These are phyloP conservation scores for Penicillium concentricum DNA, from an alignment of 2,329 filamentous ascomycete genomes.

Conservation along the genomic window DNA sequence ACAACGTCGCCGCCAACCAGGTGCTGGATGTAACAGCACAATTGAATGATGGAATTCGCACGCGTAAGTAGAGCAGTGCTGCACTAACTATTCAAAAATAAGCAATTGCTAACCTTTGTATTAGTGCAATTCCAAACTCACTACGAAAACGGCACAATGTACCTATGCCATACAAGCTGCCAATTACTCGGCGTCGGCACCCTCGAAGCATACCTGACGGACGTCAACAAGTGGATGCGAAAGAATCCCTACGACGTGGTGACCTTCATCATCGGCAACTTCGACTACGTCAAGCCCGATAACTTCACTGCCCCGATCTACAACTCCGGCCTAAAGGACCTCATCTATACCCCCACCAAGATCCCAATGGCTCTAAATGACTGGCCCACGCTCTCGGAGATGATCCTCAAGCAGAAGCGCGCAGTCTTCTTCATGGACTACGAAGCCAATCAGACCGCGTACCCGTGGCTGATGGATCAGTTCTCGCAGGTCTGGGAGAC, in stretches of 20 bases:
- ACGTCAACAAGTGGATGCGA: conserved; percentile 70
- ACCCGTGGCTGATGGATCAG: conserved; percentile 83
- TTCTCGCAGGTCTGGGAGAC: conserved; percentile 91
- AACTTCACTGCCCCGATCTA: conserved; percentile 69
- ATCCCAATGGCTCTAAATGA: conserved; percentile 69
- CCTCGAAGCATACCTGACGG: conserved; percentile 69
- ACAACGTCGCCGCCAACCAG: conserved; percentile 77
- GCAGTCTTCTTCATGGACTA: conserved; percentile 85
- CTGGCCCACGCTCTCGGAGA: conserved; percentile 79
- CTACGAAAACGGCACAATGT: conserved; percentile 56
- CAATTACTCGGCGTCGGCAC: conserved; percentile 78
- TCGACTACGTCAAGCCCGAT: conserved; percentile 65
- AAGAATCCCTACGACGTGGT: conserved; percentile 81
- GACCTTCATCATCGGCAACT: conserved; percentile 82
- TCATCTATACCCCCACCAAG: conserved; percentile 70
- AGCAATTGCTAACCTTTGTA: not conserved
- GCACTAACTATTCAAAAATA: not conserved
- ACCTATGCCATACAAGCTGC: conserved; percentile 85
- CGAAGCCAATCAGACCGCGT: conserved; percentile 71
- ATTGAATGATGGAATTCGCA: conserved; percentile 69
- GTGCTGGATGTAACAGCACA: conserved; percentile 65
- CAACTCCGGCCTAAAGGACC: conserved; percentile 67
- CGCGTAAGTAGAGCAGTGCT: conserved; percentile 43
- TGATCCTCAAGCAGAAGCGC: conserved; percentile 70
- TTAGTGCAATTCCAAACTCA: conserved; percentile 62